A percentile compares a stretch with the other conserved stretches of the same genome.
phyloP scores from a whole-genome alignment of 2,329 filamentous ascomycete species.

The Plenodomus biglobosus region DNA sequence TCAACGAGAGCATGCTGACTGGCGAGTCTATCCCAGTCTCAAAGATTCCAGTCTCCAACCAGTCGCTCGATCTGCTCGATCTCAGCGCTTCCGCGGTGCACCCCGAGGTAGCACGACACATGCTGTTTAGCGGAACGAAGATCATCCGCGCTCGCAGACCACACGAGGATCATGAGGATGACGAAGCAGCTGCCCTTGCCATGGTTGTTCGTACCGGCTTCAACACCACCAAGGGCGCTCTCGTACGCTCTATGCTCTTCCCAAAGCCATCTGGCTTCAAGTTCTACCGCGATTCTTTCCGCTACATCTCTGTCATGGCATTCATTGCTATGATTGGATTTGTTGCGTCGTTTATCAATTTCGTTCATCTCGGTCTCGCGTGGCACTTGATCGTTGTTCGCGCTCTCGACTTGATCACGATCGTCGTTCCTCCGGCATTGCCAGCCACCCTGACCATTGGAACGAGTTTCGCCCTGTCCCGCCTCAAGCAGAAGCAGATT shows the following conservation, averaged over 20 bases:
- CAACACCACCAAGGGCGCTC: conserved; percentile 93
- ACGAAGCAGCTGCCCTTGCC: conserved; percentile 87
- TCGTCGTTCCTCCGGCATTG: conserved; percentile 91
- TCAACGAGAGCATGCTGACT: conserved; percentile 99
- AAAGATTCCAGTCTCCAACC: conserved; percentile 80
- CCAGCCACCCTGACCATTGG: conserved; percentile 95
- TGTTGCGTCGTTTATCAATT: conserved; percentile 88
- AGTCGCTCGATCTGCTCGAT: conserved; percentile 74
- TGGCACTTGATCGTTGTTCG: conserved; percentile 92
- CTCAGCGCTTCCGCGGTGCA: conserved; percentile 79
- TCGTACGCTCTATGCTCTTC: conserved; percentile 97
- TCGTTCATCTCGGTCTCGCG: conserved; percentile 76
- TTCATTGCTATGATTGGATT: conserved; percentile 84
- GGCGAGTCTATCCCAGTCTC: conserved; percentile 96
- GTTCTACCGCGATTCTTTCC: conserved; percentile 96
- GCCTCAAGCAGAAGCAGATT: conserved; percentile 85
- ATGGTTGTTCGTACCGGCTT: conserved; percentile 94
- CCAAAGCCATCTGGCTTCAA: conserved; percentile 98
- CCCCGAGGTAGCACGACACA: conserved; percentile 80
- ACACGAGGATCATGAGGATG: conserved; percentile 80
- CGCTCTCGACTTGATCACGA: conserved; percentile 93
- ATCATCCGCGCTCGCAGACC: conserved; percentile 88
- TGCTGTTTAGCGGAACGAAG: conserved; percentile 93
- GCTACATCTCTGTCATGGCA: conserved; percentile 97
- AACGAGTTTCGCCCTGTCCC: conserved; percentile 87